Percentiles rank a stretch among this genome's conserved stretches.
phyloP scores from a whole-genome alignment of 1,139 yeast species.

The Yamadazyma jaroonii region DNA sequence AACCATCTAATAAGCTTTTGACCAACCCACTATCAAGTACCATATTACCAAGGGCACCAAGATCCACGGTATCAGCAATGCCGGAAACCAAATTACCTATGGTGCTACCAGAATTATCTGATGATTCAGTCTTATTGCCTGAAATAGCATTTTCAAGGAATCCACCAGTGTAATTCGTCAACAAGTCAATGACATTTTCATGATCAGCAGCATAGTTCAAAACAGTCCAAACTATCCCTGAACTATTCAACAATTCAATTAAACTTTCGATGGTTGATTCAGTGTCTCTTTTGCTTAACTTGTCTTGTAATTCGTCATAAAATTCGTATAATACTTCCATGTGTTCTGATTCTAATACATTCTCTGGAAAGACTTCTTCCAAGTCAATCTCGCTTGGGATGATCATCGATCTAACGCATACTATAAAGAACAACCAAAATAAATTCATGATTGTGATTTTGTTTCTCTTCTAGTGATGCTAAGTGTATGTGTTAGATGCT shows the following conservation, averaged over 20 bases:
- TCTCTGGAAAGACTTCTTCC: not conserved
- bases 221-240: constrained; percentile 36
- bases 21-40: constrained; percentile 36
- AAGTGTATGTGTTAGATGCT: too few relatives aligned
- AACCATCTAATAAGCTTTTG: constrained; percentile 31
- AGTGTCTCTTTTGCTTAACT: constrained; percentile 16
- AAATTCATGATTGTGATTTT: too few relatives aligned
- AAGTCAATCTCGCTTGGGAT: too few relatives aligned
- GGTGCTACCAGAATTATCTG: constrained; percentile 7
- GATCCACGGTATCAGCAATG: constrained; percentile 19
- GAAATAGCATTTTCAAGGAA: constrained; percentile 13
- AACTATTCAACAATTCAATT: constrained; percentile 27
- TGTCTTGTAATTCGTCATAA: constrained; percentile 10
- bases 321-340: constrained; percentile 10
- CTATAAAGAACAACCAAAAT: too few relatives aligned
- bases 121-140: not conserved
- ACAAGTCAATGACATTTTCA: constrained; percentile 24
- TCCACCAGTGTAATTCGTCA: constrained; percentile 31
- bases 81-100: constrained; percentile 10
- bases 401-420: too few relatives aligned
- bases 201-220: constrained; percentile 36
- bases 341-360: constrained; percentile 14
- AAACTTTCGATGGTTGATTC: constrained; percentile 22
- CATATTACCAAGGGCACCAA: constrained; percentile 21
- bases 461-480: too few relatives aligned